These are phyloP conservation scores for Malassezia yamatoensis DNA, from an alignment of 1,284 basidiomycete genomes.

Conservation along the genomic window DNA sequence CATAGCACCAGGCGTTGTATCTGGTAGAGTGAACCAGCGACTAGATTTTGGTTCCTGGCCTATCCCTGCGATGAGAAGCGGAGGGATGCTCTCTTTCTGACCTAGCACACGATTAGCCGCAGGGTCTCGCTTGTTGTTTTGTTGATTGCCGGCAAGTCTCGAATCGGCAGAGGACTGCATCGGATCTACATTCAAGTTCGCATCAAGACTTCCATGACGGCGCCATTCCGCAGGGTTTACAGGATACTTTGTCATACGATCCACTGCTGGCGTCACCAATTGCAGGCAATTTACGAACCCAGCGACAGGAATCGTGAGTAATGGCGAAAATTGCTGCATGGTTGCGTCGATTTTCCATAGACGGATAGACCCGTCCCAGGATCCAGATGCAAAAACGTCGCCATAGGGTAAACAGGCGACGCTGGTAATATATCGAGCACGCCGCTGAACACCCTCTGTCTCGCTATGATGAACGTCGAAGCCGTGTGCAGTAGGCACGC, in stretches of 20 bases:
- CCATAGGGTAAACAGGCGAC: slow-evolving; percentile 73
- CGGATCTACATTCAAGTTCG: background rate
- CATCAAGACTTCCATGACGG: slow-evolving; percentile 13
- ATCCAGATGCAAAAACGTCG: slow-evolving; percentile 82
- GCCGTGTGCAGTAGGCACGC: slow-evolving; percentile 74
- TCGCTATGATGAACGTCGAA: slow-evolving; percentile 58
- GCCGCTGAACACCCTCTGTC: slow-evolving; percentile 62
- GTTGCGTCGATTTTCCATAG: slow-evolving; percentile 76
- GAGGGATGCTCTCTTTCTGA: slow-evolving; percentile 26
- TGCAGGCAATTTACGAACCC: slow-evolving; percentile 88
- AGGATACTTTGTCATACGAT: slow-evolving; percentile 12
- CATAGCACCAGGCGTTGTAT: slow-evolving; percentile 63
- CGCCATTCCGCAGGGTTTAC: slow-evolving; percentile 18
- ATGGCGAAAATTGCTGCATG: slow-evolving; percentile 64
- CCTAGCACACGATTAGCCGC: slow-evolving; percentile 12
- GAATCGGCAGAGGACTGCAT: background rate
- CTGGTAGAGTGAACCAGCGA: slow-evolving; percentile 70
- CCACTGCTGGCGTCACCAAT: slow-evolving; percentile 53
- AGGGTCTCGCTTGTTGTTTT: background rate
- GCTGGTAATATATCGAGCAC: slow-evolving; percentile 82
- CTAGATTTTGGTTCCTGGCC: slow-evolving; percentile 81
- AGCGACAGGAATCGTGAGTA: slow-evolving; percentile 58
- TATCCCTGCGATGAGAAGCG: slow-evolving; percentile 64
- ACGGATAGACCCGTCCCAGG: slow-evolving; percentile 77
- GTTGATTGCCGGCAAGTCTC: background rate